Base-by-base conservation (phyloP, 2,329 filamentous ascomycete species). In the Daldinia sp. region DNA sequence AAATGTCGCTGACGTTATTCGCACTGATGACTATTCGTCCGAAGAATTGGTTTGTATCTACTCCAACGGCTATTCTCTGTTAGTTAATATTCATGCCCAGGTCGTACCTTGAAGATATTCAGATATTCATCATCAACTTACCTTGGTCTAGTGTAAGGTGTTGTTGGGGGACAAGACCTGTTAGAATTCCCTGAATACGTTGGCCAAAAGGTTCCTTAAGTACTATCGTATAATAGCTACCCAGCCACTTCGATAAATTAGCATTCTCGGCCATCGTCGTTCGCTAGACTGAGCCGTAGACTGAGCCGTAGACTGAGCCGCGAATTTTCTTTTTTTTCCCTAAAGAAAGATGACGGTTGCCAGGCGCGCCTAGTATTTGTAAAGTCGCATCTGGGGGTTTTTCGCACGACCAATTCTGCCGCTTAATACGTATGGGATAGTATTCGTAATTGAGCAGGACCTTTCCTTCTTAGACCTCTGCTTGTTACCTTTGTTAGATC, bases 1-100 rank as follows among this genome's bases (percentile, higher is more conserved):
- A 67, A 37, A 78, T 78, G 37, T 78, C 76, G 12, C 64, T 54
- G 33, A 78, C 74, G 41, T 76, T 73, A 9, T 51, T 65, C 15
- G 77, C 74, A 37, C 44, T 48, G 58, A 77, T 75, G 18, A 69
- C 58, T 0, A 75, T 39, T 10, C 50, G 70, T n/a, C 54, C 60
- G 41, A 71, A 67, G 46, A 39, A 67, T 46, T 74, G 65, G 28
- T 68, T 63, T 4, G 75, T 75, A 15, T 63, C 56, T 13, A 71
- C 6, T 15, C 70, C 15, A 10, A 68, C 63, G 10, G 65, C 75
- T 77, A 67, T 2, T 33, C 9, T 13, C 41, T 35, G 42, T 68
- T 55, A 72, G 61, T 28, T 30, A 51, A 35, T 37, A 6, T 9
- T 35, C 5, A 18, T 26, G 18, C 50, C 18, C 15, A 41, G 12